Percentiles rank a stretch among this genome's conserved stretches.
Evolutionary conservation across 768 basidiomycete genomes (phyloP).

Genomic region (Panaeolus papilionaceus): DNA sequence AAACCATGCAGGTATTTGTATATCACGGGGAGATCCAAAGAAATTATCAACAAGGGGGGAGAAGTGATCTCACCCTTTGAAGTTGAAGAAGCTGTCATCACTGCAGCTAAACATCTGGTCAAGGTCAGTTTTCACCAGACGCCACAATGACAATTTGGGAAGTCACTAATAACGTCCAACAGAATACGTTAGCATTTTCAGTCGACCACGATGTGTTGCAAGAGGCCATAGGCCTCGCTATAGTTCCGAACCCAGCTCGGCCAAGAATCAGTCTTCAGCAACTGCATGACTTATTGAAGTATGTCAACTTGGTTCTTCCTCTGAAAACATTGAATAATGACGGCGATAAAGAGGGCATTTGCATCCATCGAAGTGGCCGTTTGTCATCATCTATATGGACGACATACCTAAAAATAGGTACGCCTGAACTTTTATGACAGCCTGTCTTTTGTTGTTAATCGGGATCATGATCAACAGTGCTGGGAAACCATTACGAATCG

Average conservation of each 20-base stretch:
- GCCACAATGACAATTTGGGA: neutral
- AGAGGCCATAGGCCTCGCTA: conserved; percentile 51
- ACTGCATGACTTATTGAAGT: conserved; percentile 49
- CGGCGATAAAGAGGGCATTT: conserved; percentile 41
- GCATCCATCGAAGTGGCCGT: conserved; percentile 58
- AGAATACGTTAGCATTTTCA: conserved; percentile 50
- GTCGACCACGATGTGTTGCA: conserved; percentile 54
- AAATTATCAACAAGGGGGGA: conserved; percentile 65
- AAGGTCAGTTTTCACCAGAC: conserved; percentile 34
- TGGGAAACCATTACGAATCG: conserved; percentile 54
- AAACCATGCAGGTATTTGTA: conserved; percentile 41
- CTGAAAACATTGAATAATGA: neutral
- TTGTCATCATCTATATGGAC: conserved; percentile 52
- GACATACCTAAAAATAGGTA: conserved; percentile 52
- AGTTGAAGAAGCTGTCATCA: conserved; percentile 60
- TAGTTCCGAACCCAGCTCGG: conserved; percentile 41
- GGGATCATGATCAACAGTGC: conserved; percentile 31
- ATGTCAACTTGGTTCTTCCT: conserved; percentile 15
- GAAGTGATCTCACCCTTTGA: conserved; percentile 69
- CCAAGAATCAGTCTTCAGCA: conserved; percentile 48
- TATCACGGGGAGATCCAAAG: conserved; percentile 64
- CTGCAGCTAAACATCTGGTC: conserved; percentile 45
- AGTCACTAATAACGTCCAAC: neutral
- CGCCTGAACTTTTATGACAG: neutral
- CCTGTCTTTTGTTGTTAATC: conserved; percentile 7